Evolutionary conservation across 345 rosid genomes (phyloP), one percentile per base, ranked within the genome.

Genomic region (Turritis glabra): DNA sequence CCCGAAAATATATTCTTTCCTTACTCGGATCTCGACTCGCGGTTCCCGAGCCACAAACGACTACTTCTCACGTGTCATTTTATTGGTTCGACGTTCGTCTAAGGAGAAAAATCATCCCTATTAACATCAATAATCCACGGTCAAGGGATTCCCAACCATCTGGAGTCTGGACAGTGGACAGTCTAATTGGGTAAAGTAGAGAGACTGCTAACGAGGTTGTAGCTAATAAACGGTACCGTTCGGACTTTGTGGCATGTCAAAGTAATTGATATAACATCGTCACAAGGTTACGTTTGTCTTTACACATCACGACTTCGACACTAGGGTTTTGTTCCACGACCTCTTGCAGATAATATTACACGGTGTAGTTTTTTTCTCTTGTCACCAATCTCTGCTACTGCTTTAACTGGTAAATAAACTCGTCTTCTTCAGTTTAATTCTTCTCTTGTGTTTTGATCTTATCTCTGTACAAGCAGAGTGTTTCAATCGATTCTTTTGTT

Each of bases 251-350:
- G 21, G n/a, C n/a, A n/a, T n/a, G n/a, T n/a, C n/a, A n/a, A n/a
- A n/a, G n/a, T n/a, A n/a, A n/a, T n/a, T n/a, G n/a, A n/a, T n/a
- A n/a, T n/a, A n/a, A n/a, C n/a, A n/a, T n/a, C n/a, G n/a, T n/a
- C n/a, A n/a, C 2, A 64, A 67, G 72, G 72, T 25, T 53, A 52
- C 12, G 52, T 69, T 38, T 46, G 71, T 26, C 38, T 23, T 46
- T 26, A 50, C 21, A 8, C 0, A 33, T 2, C 7, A 53, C 14
- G 3, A 25, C 41, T 11, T 38, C 10, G 27, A 67, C 10, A 7
- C 41, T 52, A 38, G 72, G 72, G 51, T 38, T 66, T 65, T 33
- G 21, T 22, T 48, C 55, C 2, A 19, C 5, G 25, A 5, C 25
- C 23, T 12, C 0, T 22, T 19, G 18, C 10, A 12, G 65, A 59